These are phyloP conservation scores for Codiaeum variegatum DNA, from an alignment of 441 rosid genomes.

Conservation along the genomic window DNA sequence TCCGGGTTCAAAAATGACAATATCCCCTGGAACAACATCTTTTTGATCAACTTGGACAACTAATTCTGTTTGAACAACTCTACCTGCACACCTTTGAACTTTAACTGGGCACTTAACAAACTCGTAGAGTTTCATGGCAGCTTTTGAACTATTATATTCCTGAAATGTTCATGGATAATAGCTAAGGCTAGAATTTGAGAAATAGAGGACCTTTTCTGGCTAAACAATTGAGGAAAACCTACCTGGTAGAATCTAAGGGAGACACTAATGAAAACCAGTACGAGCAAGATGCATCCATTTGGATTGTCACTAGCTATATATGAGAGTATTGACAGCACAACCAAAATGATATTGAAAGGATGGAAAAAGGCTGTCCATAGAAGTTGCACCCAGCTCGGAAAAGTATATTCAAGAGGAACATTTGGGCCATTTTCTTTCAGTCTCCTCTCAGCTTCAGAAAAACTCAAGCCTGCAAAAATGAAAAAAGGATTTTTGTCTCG, in stretches of 20 bases:
- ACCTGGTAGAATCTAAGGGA: constrained; percentile 67
- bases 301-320: constrained; percentile 58
- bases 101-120: constrained; percentile 55
- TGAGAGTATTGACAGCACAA: constrained; percentile 55
- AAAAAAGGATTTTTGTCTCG: constrained; percentile 5
- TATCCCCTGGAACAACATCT: constrained; percentile 76
- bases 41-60: constrained; percentile 65
- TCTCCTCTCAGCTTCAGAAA: constrained; percentile 67
- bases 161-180: constrained; percentile 21
- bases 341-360: constrained; percentile 66
- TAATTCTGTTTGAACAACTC: constrained; percentile 62
- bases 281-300: constrained; percentile 66
- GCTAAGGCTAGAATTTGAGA: constrained; percentile 3
- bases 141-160: constrained; percentile 72
- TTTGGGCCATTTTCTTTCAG: constrained; percentile 62
- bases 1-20: constrained; percentile 64
- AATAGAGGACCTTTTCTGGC: background rate
- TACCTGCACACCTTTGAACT: constrained; percentile 79
- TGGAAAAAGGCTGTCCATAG: constrained; percentile 67
- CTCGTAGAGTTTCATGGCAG: constrained; percentile 71
- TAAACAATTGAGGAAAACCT: constrained; percentile 1
- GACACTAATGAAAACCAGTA: constrained; percentile 59
- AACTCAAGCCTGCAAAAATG: constrained; percentile 50
- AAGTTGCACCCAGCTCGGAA: constrained; percentile 61
- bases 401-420: constrained; percentile 42